Evolutionary conservation across 1,139 yeast species (phyloP), one percentile per base, ranked within the genome.

Genomic region (Kodamaea ohmeri): DNA sequence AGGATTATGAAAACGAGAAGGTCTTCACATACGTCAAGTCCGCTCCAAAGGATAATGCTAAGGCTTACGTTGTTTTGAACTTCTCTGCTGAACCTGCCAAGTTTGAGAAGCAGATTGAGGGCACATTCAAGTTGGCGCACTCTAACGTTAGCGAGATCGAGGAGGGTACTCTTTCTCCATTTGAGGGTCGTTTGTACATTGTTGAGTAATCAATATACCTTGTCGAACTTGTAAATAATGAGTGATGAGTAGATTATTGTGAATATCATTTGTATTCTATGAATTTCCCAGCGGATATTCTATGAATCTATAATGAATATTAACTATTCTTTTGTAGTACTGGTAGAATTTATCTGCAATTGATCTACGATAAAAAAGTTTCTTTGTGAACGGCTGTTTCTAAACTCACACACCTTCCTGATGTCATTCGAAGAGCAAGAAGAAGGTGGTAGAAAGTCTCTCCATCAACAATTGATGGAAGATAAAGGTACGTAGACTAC

Each of bases 51-150:
- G 34, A 32, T 6, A 33, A 39, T 14, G 40, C 48, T 29, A 61
- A 59, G 40, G 63, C 71, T 9, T 65, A 64, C 44, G 67, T 70
- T 31, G 74, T 64, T 6, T 61, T 76, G 56, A 76, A 76, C 59
- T 73, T 76, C 47, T 54, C 70, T 20, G 49, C 55, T 24, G 59
- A 67, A 32, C 11, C 58, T 6, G 51, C 60, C 32, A 48, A 56
- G 43, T 63, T 67, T 41, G 53, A 60, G 36, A 52, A 56, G 39
- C 49, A 56, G 20, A 49, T 59, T 25, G 62, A 59, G 3, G 70
- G 67, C 11, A 48, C 54, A 3, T 57, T 54, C 40, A 53, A 59
- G 32, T 56, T 69, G 50, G 42, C 64, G 17, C 53, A 57, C 38
- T 38, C 65, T 22, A 66, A 67, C 43, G 54, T 43, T 15, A 61